A percentile compares a stretch with the other conserved stretches of the same genome.
Conservation (phyloP, 805 yeast genomes). For the Saturnispora hagleri region DNA sequence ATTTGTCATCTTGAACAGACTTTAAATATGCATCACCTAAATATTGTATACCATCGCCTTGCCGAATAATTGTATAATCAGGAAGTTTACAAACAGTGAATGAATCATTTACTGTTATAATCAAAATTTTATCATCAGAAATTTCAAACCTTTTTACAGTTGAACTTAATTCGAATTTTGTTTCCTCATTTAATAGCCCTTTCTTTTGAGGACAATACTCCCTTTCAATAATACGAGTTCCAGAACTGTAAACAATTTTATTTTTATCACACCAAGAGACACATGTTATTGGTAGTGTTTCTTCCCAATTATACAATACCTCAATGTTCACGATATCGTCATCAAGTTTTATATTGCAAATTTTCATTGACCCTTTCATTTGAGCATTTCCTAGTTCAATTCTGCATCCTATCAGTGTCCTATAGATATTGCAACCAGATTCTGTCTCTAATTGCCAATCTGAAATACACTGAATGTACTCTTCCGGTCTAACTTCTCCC, state of each 20-base stretch:
- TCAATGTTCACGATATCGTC: constrained; percentile 12
- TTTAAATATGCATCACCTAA: background rate
- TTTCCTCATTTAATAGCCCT: background rate
- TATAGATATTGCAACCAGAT: constrained; percentile 14
- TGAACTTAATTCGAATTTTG: background rate
- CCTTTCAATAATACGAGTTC: constrained; percentile 3
- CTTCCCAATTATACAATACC: constrained; percentile 15
- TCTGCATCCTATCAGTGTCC: constrained; percentile 30
- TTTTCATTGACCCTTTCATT: constrained; percentile 20
- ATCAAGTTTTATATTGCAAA: constrained; percentile 21
- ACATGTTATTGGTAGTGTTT: constrained; percentile 16
- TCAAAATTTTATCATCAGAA: constrained; percentile 11
- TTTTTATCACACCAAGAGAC: constrained; percentile 20
- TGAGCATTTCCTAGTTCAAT: constrained; percentile 3
- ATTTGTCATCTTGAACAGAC: constrained; percentile 11
- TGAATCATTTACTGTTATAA: constrained; percentile 26
- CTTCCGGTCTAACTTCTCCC: constrained; percentile 14
- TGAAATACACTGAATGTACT: constrained; percentile 24
- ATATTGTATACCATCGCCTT: constrained; percentile 2
- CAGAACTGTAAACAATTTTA: constrained; percentile 18
- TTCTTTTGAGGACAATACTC: constrained; percentile 1
- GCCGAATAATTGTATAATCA: background rate
- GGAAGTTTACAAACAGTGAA: constrained; percentile 5
- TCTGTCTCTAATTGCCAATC: constrained; percentile 27
- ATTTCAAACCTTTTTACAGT: constrained; percentile 2